phyloP scores from a whole-genome alignment of 2,329 filamentous ascomycete genomes.

The Scedosporium minutisporum region DNA sequence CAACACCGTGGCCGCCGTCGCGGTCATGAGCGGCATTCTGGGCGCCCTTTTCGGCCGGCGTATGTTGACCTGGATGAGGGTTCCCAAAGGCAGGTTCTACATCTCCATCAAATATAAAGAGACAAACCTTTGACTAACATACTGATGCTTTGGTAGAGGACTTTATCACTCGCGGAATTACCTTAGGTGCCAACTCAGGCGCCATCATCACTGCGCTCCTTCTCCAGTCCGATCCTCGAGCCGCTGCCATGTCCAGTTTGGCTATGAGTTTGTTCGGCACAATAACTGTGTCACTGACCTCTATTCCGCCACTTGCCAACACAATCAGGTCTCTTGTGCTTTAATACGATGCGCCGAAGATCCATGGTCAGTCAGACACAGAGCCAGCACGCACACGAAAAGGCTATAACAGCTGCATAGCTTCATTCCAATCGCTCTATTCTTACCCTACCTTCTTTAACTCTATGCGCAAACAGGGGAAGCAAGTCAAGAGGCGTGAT shows the following conservation, averaged over 20 bases:
- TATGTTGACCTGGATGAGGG: constrained; percentile 37
- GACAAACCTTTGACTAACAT: background rate
- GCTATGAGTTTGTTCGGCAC: constrained; percentile 53
- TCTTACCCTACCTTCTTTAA: too few relatives aligned
- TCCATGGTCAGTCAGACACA: too few relatives aligned
- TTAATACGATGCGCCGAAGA: background rate
- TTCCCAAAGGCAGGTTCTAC: constrained; percentile 38
- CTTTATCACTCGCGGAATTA: constrained; percentile 53
- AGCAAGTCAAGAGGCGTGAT: too few relatives aligned
- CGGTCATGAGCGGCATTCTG: constrained; percentile 49
- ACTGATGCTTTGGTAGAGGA: constrained; percentile 32
- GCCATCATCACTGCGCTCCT: constrained; percentile 50
- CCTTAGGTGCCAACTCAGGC: constrained; percentile 50
- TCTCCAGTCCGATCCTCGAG: constrained; percentile 45
- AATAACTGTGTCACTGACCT: constrained; percentile 48
- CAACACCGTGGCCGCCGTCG: constrained; percentile 45
- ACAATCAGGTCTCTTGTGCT: constrained; percentile 36
- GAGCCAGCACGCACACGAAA: too few relatives aligned
- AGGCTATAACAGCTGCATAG: too few relatives aligned
- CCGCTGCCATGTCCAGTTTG: constrained; percentile 48
- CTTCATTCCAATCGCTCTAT: too few relatives aligned
- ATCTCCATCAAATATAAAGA: background rate
- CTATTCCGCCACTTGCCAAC: constrained; percentile 41
- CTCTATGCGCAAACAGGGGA: too few relatives aligned
- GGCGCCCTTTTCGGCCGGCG: constrained; percentile 45